Percentiles rank a stretch among this genome's conserved stretches.
Conservation (phyloP, 1,284 basidiomycete species). For the Ustilago vetiveriae region DNA sequence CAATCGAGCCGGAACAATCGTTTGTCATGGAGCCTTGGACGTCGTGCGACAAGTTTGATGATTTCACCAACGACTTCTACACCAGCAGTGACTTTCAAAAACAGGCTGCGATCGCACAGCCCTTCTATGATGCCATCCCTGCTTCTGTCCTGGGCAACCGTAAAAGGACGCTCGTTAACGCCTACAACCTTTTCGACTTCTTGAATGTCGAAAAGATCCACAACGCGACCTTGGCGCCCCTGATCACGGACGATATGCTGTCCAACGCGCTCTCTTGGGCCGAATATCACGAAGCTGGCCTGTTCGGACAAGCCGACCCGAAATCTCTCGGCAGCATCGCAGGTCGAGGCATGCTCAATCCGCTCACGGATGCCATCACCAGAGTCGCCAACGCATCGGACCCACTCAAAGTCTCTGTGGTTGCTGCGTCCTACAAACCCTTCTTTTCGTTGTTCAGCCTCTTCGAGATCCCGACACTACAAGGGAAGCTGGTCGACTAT, state of each 20-base stretch:
- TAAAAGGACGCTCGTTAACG: conserved; percentile 76
- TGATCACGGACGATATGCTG: conserved; percentile 35
- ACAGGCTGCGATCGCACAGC: conserved; percentile 71
- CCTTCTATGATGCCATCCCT: conserved; percentile 75
- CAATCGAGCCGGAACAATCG: conserved; percentile 82
- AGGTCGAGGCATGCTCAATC: conserved; percentile 78
- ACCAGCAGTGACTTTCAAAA: conserved; percentile 71
- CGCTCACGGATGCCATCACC: conserved; percentile 76
- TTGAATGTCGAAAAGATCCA: conserved; percentile 78
- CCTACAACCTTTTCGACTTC: conserved; percentile 74
- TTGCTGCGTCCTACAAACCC: conserved; percentile 82
- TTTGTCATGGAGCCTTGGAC: conserved; percentile 86
- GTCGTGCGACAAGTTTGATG: conserved; percentile 65
- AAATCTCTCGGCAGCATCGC: conserved; percentile 83
- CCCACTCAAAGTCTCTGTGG: conserved; percentile 78
- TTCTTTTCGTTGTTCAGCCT: conserved; percentile 86
- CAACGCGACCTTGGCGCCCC: conserved; percentile 45
- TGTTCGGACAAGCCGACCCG: conserved; percentile 76
- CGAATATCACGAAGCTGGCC: conserved; percentile 79
- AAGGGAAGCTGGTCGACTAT: conserved; percentile 74
- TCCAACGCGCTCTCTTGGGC: conserved; percentile 70
- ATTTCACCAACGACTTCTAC: conserved; percentile 60
- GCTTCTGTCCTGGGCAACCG: conserved; percentile 76
- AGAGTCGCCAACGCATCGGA: conserved; percentile 80
- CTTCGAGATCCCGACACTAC: conserved; percentile 44